Conservation (phyloP, 768 basidiomycete species). For the Tulasnella sp. region DNA sequence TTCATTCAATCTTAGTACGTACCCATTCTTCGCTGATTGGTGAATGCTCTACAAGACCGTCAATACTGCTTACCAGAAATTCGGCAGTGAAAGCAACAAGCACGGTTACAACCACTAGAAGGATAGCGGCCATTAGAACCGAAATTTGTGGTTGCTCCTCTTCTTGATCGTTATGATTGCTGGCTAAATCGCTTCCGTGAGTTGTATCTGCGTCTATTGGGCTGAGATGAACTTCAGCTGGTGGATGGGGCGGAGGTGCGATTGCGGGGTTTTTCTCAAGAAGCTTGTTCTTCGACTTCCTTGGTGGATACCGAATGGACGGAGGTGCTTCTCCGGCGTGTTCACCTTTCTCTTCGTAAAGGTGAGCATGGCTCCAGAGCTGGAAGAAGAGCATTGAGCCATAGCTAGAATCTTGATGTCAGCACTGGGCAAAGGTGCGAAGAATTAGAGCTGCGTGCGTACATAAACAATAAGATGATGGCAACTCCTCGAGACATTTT, state of each 20-base stretch:
- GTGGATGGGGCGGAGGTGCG: neutral
- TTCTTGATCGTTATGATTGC: slow-evolving; percentile 27
- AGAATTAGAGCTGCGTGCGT: neutral
- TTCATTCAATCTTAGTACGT: neutral
- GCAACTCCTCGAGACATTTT: slow-evolving; percentile 74
- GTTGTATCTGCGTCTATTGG: neutral
- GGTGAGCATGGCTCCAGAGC: slow-evolving; percentile 55
- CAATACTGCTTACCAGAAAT: slow-evolving; percentile 67
- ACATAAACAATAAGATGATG: slow-evolving; percentile 59
- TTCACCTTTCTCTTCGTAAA: slow-evolving; percentile 35
- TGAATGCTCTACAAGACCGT: slow-evolving; percentile 42
- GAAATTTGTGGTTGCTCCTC: slow-evolving; percentile 43
- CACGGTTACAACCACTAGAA: slow-evolving; percentile 50
- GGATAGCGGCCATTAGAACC: slow-evolving; percentile 39
- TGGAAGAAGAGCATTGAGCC: slow-evolving; percentile 65
- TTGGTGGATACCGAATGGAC: slow-evolving; percentile 22
- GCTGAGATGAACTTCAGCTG: neutral
- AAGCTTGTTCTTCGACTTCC: neutral
- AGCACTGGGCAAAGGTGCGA: neutral
- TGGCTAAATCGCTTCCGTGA: neutral
- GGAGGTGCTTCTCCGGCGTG: slow-evolving; percentile 16
- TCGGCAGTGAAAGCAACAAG: slow-evolving; percentile 50
- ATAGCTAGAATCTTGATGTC: slow-evolving; percentile 41
- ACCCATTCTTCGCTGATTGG: slow-evolving; percentile 52
- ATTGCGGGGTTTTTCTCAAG: neutral